These are phyloP conservation scores for Cymbidium sinense DNA, from an alignment of 106 monocot genomes.

Conservation along the genomic window DNA sequence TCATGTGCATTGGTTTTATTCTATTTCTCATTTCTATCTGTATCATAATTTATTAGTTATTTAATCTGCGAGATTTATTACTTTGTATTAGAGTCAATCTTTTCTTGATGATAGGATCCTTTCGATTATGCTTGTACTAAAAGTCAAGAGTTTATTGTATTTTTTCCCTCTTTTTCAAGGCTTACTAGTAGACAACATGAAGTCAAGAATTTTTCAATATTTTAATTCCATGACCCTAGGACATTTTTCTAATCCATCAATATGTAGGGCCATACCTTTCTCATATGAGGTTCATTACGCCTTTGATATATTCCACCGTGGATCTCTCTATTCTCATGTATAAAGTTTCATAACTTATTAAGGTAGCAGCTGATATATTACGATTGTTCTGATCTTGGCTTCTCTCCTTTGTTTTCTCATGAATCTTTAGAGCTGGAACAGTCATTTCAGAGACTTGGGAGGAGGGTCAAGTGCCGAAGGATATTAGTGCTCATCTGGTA, in stretches of 20 bases:
- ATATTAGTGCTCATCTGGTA: conserved; percentile 86
- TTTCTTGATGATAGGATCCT: neutral
- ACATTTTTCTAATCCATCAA: neutral
- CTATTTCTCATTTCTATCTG: neutral
- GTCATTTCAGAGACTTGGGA: conserved; percentile 97
- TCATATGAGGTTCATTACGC: neutral
- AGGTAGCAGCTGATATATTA: neutral
- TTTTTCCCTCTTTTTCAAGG: neutral
- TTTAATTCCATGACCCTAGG: neutral
- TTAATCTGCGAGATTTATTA: neutral
- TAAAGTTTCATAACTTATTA: neutral
- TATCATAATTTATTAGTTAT: neutral
- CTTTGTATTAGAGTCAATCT: neutral
- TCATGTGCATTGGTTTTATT: too few species aligned
- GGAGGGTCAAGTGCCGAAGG: conserved; percentile 91
- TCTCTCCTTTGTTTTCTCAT: neutral
- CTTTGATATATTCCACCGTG: neutral
- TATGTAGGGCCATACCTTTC: neutral
- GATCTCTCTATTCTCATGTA: neutral
- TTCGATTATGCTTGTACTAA: neutral
- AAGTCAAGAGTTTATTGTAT: neutral
- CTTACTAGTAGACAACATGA: neutral
- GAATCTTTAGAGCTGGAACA: conserved; percentile 72
- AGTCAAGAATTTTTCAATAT: neutral
- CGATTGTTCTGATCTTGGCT: neutral